Conservation (phyloP, 2,329 filamentous ascomycete genomes). For the Fusarium floridanum region DNA sequence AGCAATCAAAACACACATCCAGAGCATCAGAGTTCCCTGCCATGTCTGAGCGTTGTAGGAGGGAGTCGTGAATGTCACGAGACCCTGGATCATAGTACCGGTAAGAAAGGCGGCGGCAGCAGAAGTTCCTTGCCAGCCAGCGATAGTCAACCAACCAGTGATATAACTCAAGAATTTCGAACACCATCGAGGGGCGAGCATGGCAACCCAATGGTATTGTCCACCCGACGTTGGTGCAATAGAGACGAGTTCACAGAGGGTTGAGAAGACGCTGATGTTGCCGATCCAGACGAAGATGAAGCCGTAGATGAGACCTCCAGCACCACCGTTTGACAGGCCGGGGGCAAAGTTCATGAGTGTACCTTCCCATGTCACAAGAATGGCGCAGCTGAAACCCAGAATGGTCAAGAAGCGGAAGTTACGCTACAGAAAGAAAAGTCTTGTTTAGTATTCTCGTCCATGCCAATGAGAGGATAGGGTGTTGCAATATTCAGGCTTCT, state of each 20-base stretch:
- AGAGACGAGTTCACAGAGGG: constrained; percentile 41
- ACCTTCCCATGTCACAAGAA: constrained; percentile 47
- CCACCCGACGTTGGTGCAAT: constrained; percentile 42
- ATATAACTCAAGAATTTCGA: constrained; percentile 50
- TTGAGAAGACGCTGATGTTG: constrained; percentile 49
- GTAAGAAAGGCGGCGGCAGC: constrained; percentile 42
- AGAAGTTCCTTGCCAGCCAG: constrained; percentile 45
- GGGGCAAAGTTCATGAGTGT: constrained; percentile 45
- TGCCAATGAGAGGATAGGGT: not conserved
- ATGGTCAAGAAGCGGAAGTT: constrained; percentile 46
- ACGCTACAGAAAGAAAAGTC: constrained; percentile 12
- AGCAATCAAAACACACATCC: constrained; percentile 58
- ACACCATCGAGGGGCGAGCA: constrained; percentile 39
- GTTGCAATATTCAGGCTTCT: not conserved
- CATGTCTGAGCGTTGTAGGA: constrained; percentile 39
- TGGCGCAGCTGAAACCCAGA: constrained; percentile 44
- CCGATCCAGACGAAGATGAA: constrained; percentile 65
- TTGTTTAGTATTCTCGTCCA: not conserved
- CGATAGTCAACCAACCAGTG: constrained; percentile 44
- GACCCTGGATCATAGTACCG: constrained; percentile 45
- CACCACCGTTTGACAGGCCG: constrained; percentile 42
- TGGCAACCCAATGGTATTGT: constrained; percentile 43
- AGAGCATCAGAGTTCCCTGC: constrained; percentile 49
- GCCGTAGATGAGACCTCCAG: constrained; percentile 61
- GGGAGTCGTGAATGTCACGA: constrained; percentile 35